Conservation (phyloP, 1,284 basidiomycete species). For the Melanopsichium pennsylvanicum region DNA sequence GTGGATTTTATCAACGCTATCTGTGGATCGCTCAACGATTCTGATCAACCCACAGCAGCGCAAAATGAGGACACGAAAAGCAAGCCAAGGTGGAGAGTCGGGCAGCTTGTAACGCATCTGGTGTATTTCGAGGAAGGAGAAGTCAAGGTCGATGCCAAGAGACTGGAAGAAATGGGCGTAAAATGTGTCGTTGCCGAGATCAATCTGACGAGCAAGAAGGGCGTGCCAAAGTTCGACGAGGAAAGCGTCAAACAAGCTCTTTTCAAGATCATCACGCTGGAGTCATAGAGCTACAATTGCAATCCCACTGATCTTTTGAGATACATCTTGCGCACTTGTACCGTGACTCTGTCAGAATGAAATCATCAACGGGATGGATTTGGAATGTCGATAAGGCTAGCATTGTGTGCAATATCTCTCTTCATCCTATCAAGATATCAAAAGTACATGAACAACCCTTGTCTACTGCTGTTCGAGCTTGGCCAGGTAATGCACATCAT, state of each 20-base stretch:
- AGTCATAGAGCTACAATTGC: too few species aligned
- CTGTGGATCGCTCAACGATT: constrained; percentile 73
- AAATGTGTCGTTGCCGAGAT: constrained; percentile 8
- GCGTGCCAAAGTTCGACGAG: constrained; percentile 41
- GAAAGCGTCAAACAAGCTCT: constrained; percentile 15
- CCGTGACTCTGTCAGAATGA: too few species aligned
- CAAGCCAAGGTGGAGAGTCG: constrained; percentile 37
- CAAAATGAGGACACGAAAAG: background rate
- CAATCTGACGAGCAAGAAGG: constrained; percentile 8
- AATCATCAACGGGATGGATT: too few species aligned
- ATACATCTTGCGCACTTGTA: too few species aligned
- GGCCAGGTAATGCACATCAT: constrained; percentile 46
- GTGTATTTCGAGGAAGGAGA: constrained; percentile 33
- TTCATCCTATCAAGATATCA: too few species aligned
- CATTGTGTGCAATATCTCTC: too few species aligned
- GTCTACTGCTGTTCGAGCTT: constrained; percentile 16
- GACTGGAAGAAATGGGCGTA: constrained; percentile 16
- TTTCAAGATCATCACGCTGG: constrained; percentile 1
- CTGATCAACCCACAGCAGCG: constrained; percentile 24
- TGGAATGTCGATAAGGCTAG: too few species aligned
- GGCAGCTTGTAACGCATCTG: constrained; percentile 76
- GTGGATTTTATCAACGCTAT: constrained; percentile 84
- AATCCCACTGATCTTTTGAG: too few species aligned
- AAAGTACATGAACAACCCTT: too few species aligned
- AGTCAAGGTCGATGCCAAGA: constrained; percentile 9